Conservation (phyloP, 371 early-diverging fungal species). For the Mucor ambiguus region DNA sequence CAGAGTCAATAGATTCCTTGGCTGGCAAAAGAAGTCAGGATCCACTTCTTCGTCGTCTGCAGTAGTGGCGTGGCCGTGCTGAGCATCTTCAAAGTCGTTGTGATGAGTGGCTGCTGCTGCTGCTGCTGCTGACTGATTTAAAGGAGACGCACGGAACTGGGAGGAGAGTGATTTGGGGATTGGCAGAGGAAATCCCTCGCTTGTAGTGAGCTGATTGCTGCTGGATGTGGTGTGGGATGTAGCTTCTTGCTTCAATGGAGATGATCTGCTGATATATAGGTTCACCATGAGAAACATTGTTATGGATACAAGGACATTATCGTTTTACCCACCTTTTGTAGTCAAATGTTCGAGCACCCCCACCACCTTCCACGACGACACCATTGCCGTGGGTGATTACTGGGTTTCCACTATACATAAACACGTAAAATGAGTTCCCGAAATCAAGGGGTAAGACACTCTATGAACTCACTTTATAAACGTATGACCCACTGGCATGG, state of each 20-base stretch:
- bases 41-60: background rate
- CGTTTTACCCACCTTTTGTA: constrained; percentile 11
- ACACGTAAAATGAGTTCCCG: background rate
- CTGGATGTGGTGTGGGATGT: background rate
- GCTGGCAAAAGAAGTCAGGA: constrained; percentile 11
- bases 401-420: background rate
- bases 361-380: background rate
- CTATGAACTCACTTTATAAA: constrained; percentile 21
- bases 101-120: background rate
- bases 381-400: background rate
- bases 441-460: background rate
- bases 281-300: background rate
- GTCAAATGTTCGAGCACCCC: constrained; percentile 4
- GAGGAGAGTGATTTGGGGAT: constrained; percentile 14
- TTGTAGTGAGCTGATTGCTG: background rate
- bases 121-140: background rate
- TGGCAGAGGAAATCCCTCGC: constrained; percentile 19
- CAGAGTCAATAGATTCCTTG: background rate
- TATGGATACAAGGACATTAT: background rate
- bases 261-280: background rate
- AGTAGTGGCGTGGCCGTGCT: background rate
- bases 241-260: constrained; percentile 8
- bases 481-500: constrained; percentile 25
- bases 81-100: background rate
- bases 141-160: constrained; percentile 10